Base-by-base conservation (phyloP, 192 early-diverging fungal species). In the Backusella parvicylindrica region DNA sequence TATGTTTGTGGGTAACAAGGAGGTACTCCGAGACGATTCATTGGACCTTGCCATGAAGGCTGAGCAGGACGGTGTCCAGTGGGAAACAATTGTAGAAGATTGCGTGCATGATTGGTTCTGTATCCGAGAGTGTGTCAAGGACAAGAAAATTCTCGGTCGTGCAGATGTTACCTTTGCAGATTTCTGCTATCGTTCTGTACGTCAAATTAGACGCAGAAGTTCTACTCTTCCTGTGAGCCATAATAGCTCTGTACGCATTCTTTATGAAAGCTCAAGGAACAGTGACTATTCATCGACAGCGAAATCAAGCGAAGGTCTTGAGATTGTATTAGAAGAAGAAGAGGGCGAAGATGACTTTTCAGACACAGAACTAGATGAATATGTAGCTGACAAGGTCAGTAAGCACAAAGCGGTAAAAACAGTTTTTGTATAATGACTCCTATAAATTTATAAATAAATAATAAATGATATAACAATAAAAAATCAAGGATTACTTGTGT, bases 101-200 rank as follows among this genome's bases (percentile, higher is more conserved):
- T 74, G 75, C 30, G 75, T 81, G 1, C 80, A 81, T 66, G 80
- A 81, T 73, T 81, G 80, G 80, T 81, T 81, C 67, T 77, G 75
- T 60, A 72, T 81, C 1, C 41, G 80, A 38, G 80, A 81, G 36
- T 72, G 71, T 9, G 75, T 81, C 12, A 74, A 73, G 50, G 80
- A 81, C 64, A 77, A 81, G 68, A 41, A 65, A n/a, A 60, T 77
- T 3, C 26, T 77, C 4, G 68, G 74, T 18, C 63, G 68, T 15
- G 75, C 72, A 23, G 80, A 81, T 75, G 53, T 36, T 11, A 71
- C 49, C 4, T 75, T 77, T 47, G 75, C 70, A 18, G 77, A 78
- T 30, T 78, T 78, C 16, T 35, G 63, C 63, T 68, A 78, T 63
- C 67, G 72, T 23, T 49, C 72, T 70, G 66, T 78, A 31, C 73